A percentile compares a stretch with the other conserved stretches of the same genome.
These are phyloP conservation scores for Cucurbita pepo DNA, from an alignment of 306 rosid genomes.

Conservation along the genomic window DNA sequence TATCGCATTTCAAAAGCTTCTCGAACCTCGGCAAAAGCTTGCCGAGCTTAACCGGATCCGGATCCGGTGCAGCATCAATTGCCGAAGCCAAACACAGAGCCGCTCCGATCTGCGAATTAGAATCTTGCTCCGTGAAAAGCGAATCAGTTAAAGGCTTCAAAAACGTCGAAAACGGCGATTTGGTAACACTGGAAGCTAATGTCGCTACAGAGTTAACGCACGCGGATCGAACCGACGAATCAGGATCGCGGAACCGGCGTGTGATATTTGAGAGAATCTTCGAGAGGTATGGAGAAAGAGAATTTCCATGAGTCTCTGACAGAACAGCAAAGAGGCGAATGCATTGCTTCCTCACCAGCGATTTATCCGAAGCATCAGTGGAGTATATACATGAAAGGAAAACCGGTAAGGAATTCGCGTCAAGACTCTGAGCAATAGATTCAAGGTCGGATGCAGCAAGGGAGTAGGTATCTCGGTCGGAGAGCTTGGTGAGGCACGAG, in stretches of 20 bases:
- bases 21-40: slow-evolving; percentile 70
- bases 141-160: slow-evolving; percentile 70
- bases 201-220: slow-evolving; percentile 66
- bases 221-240: slow-evolving; percentile 83
- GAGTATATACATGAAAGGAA: slow-evolving; percentile 76
- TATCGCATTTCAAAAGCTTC: slow-evolving; percentile 53
- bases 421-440: slow-evolving; percentile 56
- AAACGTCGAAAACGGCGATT: slow-evolving; percentile 48
- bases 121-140: slow-evolving; percentile 85
- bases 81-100: slow-evolving; percentile 75
- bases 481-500: slow-evolving; percentile 76
- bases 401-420: slow-evolving; percentile 26
- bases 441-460: slow-evolving; percentile 55
- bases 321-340: slow-evolving; percentile 55
- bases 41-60: slow-evolving; percentile 52
- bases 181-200: slow-evolving; percentile 52
- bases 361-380: slow-evolving; percentile 69
- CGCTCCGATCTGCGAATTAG: slow-evolving; percentile 65
- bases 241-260: slow-evolving; percentile 80
- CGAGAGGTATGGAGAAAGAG: slow-evolving; percentile 53
- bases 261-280: slow-evolving; percentile 46
- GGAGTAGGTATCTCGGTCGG: slow-evolving; percentile 86
- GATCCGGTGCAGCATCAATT: slow-evolving; percentile 57
- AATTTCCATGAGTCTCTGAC: slow-evolving; percentile 51
- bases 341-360: slow-evolving; percentile 77